These are phyloP conservation scores for Lichina pygmaea DNA, from an alignment of 495 filamentous ascomycete species.

Conservation along the genomic window DNA sequence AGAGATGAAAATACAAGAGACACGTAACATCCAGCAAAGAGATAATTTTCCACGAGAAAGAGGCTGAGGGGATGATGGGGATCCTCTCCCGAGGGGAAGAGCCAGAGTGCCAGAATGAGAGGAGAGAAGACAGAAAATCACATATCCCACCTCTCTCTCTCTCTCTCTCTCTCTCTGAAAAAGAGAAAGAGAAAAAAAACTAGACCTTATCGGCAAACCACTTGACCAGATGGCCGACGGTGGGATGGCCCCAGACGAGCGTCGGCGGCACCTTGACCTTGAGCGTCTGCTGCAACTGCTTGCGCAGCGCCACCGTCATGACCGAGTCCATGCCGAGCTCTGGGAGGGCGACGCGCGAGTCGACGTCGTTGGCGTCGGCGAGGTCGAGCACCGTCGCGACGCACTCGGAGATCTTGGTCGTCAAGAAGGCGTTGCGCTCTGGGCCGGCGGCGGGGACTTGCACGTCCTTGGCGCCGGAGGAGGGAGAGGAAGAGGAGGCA, in stretches of 20 bases:
- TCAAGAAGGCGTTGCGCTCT: slow-evolving; percentile 9
- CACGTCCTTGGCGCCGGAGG: background rate
- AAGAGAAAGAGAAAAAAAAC: background rate
- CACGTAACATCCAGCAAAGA: too few species aligned
- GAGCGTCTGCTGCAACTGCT: slow-evolving; percentile 13
- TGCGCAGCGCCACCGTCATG: slow-evolving; percentile 16
- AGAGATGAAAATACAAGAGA: too few species aligned
- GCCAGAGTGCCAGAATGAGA: too few species aligned
- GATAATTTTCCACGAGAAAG: too few species aligned
- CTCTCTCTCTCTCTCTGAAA: too few species aligned
- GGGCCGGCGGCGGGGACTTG: slow-evolving; percentile 5
- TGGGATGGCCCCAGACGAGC: slow-evolving; percentile 16
- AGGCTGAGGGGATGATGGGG: too few species aligned
- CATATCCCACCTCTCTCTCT: too few species aligned
- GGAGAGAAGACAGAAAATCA: too few species aligned
- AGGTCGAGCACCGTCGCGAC: slow-evolving; percentile 11
- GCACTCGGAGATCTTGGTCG: slow-evolving; percentile 7
- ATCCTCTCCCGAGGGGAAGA: too few species aligned
- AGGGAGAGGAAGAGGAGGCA: background rate
- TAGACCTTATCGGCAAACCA: slow-evolving; percentile 10
- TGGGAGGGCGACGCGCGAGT: slow-evolving; percentile 10
- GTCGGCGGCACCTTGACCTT: slow-evolving; percentile 18
- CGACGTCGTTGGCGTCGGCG: slow-evolving; percentile 10
- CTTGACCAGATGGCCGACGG: slow-evolving; percentile 12
- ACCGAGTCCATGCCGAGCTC: slow-evolving; percentile 19